phyloP scores from a whole-genome alignment of 225 moss, liverwort and hornwort species.

The Bryoerythrophyllum caledonicum region DNA sequence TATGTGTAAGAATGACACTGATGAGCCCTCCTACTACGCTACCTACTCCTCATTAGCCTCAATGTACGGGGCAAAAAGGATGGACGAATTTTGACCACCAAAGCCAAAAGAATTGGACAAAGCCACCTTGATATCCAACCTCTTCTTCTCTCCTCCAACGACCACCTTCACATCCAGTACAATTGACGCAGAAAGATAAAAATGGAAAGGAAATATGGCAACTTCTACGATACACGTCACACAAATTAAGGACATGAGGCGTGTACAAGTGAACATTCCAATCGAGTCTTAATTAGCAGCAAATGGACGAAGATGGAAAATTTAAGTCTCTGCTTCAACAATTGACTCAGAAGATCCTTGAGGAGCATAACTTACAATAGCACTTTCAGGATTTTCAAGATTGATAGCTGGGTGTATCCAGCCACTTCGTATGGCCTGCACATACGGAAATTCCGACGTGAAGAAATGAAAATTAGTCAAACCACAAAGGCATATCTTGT shows the following conservation, averaged over 20 bases:
- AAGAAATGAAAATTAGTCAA: neutral
- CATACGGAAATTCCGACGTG: conserved; percentile 8
- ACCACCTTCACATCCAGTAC: conserved; percentile 52
- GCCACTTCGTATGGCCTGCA: conserved; percentile 62
- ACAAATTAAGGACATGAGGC: neutral
- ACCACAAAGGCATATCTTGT: conserved; percentile 3
- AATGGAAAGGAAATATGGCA: neutral
- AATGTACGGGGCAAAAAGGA: conserved; percentile 85
- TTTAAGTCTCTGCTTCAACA: neutral
- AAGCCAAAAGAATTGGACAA: conserved; percentile 92
- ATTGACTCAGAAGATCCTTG: neutral
- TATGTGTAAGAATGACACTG: conserved; percentile 30
- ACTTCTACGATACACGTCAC: neutral
- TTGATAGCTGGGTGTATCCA: conserved; percentile 74
- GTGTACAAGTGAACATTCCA: neutral
- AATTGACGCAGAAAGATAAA: neutral
- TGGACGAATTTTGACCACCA: conserved; percentile 92
- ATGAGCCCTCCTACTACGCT: conserved; percentile 19
- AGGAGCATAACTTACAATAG: conserved; percentile 37
- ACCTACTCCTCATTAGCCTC: conserved; percentile 64
- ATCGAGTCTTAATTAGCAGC: neutral
- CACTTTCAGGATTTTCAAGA: conserved; percentile 52
- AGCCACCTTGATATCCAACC: conserved; percentile 83
- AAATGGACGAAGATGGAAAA: conserved; percentile 7
- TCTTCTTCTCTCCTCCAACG: conserved; percentile 83